phyloP scores from a whole-genome alignment of 257 asterid genomes.

The Lycium ferocissimum region DNA sequence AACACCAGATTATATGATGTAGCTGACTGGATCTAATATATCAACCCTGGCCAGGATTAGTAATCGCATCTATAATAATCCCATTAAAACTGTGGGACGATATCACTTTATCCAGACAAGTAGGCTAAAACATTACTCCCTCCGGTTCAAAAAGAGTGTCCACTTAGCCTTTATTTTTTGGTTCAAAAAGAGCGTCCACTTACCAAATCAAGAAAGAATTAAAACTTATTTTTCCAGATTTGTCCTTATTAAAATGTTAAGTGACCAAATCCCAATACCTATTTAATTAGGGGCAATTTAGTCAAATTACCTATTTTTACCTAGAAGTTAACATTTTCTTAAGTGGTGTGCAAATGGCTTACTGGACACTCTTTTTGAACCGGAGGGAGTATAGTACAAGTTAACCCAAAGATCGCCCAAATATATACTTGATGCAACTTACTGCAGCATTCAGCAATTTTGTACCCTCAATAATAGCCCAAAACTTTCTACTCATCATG shows the following conservation, averaged over 20 bases:
- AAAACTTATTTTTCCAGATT: too few relatives aligned
- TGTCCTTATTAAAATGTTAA: too few relatives aligned
- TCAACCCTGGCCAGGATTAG: conserved; percentile 13
- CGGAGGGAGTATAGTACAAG: background rate
- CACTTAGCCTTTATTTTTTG: too few relatives aligned
- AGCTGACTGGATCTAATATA: background rate
- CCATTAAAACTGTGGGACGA: background rate
- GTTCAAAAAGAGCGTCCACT: too few relatives aligned
- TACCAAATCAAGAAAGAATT: too few relatives aligned
- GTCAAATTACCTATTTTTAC: too few relatives aligned
- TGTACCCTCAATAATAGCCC: conserved; percentile 8
- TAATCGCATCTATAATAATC: background rate
- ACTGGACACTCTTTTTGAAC: too few relatives aligned
- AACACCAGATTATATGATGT: background rate
- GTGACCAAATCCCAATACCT: too few relatives aligned
- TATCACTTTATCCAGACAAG: conserved; percentile 8
- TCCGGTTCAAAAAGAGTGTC: too few relatives aligned
- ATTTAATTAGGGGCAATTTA: too few relatives aligned
- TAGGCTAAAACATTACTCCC: background rate
- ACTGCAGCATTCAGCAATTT: background rate
- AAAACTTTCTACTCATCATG: background rate
- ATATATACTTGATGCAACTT: background rate
- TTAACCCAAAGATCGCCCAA: background rate
- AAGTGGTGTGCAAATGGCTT: too few relatives aligned
- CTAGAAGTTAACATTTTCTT: too few relatives aligned